phyloP scores from a whole-genome alignment of 495 filamentous ascomycete species.

The Thermothielavioides terrestris region DNA sequence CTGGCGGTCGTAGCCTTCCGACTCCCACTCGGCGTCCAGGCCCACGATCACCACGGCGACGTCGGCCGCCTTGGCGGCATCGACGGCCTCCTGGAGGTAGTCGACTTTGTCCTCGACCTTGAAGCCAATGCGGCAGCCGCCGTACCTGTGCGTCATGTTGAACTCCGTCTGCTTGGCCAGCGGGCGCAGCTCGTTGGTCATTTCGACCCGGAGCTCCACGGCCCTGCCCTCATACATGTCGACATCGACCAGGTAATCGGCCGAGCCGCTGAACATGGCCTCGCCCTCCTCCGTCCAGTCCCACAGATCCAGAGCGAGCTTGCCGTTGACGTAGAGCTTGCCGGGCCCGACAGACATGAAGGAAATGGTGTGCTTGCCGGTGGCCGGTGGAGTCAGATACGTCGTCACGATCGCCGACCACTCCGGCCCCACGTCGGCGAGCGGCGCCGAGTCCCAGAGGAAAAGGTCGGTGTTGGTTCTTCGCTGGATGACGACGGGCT shows the following conservation, averaged over 20 bases:
- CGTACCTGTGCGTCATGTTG: slow-evolving; percentile 50
- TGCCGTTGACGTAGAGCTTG: slow-evolving; percentile 57
- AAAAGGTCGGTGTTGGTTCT: slow-evolving; percentile 56
- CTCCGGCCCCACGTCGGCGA: slow-evolving; percentile 45
- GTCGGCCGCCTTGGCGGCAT: slow-evolving; percentile 57
- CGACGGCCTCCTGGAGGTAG: slow-evolving; percentile 61
- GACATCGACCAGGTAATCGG: slow-evolving; percentile 46
- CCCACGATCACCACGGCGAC: slow-evolving; percentile 75
- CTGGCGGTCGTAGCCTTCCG: slow-evolving; percentile 76
- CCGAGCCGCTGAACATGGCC: slow-evolving; percentile 52
- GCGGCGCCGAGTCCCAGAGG: slow-evolving; percentile 61
- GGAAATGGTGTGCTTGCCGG: slow-evolving; percentile 64
- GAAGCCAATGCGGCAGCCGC: slow-evolving; percentile 72
- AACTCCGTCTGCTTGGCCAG: slow-evolving; percentile 41
- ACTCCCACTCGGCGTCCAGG: slow-evolving; percentile 80
- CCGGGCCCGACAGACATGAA: slow-evolving; percentile 70
- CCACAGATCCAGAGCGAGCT: slow-evolving; percentile 66
- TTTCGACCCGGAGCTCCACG: slow-evolving; percentile 46
- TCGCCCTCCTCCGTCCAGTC: slow-evolving; percentile 59
- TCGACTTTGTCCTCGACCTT: slow-evolving; percentile 61
- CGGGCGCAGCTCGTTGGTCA: slow-evolving; percentile 54
- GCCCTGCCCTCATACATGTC: slow-evolving; percentile 42
- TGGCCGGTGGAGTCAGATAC: slow-evolving; percentile 41
- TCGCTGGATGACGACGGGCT: slow-evolving; percentile 44
- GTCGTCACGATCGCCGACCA: slow-evolving; percentile 55